A percentile compares a stretch with the other conserved stretches of the same genome.
Conservation (phyloP, 441 rosid genomes). For the Gossypium schwendimanii region DNA sequence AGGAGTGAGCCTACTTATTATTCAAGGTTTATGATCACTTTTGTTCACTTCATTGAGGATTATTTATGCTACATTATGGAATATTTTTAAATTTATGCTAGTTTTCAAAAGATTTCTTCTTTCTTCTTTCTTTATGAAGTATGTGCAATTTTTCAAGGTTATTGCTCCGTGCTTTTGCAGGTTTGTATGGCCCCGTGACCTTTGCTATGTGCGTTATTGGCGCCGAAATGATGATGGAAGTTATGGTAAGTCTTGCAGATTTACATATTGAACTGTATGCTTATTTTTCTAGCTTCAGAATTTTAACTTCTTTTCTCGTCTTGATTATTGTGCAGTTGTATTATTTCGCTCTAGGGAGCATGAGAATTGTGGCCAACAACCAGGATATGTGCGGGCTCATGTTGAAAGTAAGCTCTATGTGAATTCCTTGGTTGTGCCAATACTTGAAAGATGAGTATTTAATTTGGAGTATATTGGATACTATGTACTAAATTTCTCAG, state of each 20-base stretch:
- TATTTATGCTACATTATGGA: background rate
- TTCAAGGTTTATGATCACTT: background rate
- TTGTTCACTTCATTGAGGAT: background rate
- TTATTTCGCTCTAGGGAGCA: constrained; percentile 98
- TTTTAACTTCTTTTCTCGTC: constrained; percentile 2
- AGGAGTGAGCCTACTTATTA: background rate
- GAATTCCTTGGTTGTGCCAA: constrained; percentile 6
- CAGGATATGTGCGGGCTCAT: constrained; percentile 96
- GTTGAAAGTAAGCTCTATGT: constrained; percentile 59
- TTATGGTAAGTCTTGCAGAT: constrained; percentile 51
- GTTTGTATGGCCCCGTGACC: constrained; percentile 98
- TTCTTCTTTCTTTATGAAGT: background rate
- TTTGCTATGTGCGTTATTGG: constrained; percentile 98
- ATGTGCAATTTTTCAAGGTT: background rate
- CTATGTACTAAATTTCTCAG: constrained; percentile 32
- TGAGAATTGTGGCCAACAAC: constrained; percentile 85
- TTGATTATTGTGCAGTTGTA: constrained; percentile 62
- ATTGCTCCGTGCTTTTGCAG: constrained; percentile 34
- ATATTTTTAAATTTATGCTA: background rate
- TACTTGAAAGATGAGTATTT: constrained; percentile 1
- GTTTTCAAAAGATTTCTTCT: background rate
- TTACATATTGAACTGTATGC: constrained; percentile 14
- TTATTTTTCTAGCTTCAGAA: constrained; percentile 15
- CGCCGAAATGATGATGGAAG: constrained; percentile 96
- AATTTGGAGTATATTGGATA: constrained; percentile 5